Percentiles rank a stretch among this genome's conserved stretches.
phyloP scores from a whole-genome alignment of 768 basidiomycete genomes.

The Polyporus arcularius region DNA sequence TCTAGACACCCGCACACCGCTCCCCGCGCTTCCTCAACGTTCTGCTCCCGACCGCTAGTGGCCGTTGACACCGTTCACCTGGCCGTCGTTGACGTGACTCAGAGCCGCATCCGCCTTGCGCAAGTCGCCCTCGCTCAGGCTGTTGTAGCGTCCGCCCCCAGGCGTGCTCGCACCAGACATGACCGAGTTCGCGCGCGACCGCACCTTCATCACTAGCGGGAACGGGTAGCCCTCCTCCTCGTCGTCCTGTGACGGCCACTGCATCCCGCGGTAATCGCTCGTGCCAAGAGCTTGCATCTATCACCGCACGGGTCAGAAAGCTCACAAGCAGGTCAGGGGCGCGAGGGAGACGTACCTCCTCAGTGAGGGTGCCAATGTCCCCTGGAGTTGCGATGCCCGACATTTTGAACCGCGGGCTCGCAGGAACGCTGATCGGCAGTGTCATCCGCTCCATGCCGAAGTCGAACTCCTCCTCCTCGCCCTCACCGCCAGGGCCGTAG shows the following conservation, averaged over 20 bases:
- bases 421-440: conserved; percentile 76
- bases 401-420: conserved; percentile 78
- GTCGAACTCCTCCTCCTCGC: conserved; percentile 53
- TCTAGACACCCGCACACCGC: no score
- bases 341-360: conserved; percentile 54
- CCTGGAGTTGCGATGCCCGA: conserved; percentile 87
- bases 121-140: conserved; percentile 86
- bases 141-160: conserved; percentile 77
- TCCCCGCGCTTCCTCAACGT: no score
- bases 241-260: conserved; percentile 69
- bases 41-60: background rate
- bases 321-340: background rate
- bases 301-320: conserved; percentile 1
- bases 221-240: conserved; percentile 93
- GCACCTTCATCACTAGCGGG: conserved; percentile 89
- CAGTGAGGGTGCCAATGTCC: conserved; percentile 87
- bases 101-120: conserved; percentile 87
- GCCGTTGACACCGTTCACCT: conserved; percentile 26
- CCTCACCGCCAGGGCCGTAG: conserved; percentile 57
- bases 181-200: conserved; percentile 79
- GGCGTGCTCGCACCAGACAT: conserved; percentile 79
- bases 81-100: conserved; percentile 48
- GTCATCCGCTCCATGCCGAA: conserved; percentile 69
- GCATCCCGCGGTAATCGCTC: conserved; percentile 78
- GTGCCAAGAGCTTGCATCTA: conserved; percentile 88